Percentiles rank a stretch among this genome's conserved stretches.
Conservation (phyloP, 2,329 filamentous ascomycete species). For the Cryoendolithus antarcticus region DNA sequence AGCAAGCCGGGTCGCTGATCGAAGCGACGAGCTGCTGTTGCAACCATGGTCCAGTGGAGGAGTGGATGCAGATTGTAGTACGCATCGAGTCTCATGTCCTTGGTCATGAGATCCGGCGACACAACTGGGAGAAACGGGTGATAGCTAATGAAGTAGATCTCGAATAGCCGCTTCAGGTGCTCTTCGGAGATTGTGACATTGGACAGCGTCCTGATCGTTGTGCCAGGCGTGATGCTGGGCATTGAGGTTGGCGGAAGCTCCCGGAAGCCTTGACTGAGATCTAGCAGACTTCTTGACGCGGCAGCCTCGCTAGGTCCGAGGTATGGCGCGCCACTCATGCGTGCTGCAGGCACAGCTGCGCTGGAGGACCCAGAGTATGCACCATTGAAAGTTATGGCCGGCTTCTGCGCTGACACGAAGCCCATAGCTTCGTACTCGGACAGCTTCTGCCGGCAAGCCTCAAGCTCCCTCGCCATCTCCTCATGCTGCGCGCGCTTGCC, state of each 20-base stretch:
- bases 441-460: slow-evolving; percentile 34
- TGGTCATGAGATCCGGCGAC: slow-evolving; percentile 45
- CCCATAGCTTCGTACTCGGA: slow-evolving; percentile 20
- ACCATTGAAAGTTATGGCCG: slow-evolving; percentile 1
- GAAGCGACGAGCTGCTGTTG: slow-evolving; percentile 62
- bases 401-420: slow-evolving; percentile 12
- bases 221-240: slow-evolving; percentile 41
- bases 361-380: slow-evolving; percentile 8
- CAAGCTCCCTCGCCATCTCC: slow-evolving; percentile 77
- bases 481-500: slow-evolving; percentile 73
- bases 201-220: slow-evolving; percentile 48
- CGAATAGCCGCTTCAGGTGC: slow-evolving; percentile 47
- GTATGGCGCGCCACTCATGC: slow-evolving; percentile 18
- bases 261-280: slow-evolving; percentile 26
- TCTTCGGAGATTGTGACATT: slow-evolving; percentile 30
- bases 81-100: slow-evolving; percentile 25
- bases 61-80: slow-evolving; percentile 68
- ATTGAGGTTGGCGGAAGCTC: slow-evolving; percentile 29
- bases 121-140: slow-evolving; percentile 70
- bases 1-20: slow-evolving; percentile 51
- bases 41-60: slow-evolving; percentile 74
- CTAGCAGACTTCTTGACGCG: slow-evolving; percentile 25
- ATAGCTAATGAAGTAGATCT: slow-evolving; percentile 63
- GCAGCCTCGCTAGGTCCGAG: slow-evolving; percentile 26
- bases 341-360: slow-evolving; percentile 13